Conservation (phyloP, 495 filamentous ascomycete species). For the Rusavskia elegans region DNA sequence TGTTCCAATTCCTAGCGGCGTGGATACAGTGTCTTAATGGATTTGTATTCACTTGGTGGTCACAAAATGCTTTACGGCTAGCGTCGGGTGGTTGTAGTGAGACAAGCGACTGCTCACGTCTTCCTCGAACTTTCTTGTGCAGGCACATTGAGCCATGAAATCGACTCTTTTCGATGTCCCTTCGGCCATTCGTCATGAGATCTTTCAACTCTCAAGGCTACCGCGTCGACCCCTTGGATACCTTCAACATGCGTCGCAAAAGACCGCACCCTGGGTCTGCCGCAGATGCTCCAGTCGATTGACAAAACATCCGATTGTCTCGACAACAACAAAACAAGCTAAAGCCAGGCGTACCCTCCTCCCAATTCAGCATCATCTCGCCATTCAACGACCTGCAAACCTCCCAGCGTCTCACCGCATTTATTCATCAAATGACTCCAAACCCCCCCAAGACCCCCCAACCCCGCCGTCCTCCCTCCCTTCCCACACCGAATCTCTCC, state of each 20-base stretch:
- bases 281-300: conserved; percentile 4
- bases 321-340: not conserved
- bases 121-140: no score
- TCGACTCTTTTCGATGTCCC: not conserved
- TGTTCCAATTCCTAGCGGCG: no score
- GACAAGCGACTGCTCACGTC: no score
- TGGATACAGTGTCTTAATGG: no score
- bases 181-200: not conserved
- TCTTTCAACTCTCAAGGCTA: not conserved
- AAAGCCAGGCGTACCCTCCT: not conserved
- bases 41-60: no score
- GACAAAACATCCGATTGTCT: not conserved
- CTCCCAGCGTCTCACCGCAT: not conserved
- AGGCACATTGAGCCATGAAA: no score
- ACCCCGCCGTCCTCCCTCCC: conserved; percentile 35
- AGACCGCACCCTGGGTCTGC: conserved; percentile 2
- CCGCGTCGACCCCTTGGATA: not conserved
- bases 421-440: not conserved
- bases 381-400: not conserved
- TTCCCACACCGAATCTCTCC: conserved; percentile 56
- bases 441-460: not conserved
- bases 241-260: not conserved
- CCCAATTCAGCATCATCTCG: not conserved
- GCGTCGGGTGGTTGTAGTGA: no score
- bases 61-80: no score